phyloP scores from a whole-genome alignment of 257 asterid species.

The Ballota nigra region DNA sequence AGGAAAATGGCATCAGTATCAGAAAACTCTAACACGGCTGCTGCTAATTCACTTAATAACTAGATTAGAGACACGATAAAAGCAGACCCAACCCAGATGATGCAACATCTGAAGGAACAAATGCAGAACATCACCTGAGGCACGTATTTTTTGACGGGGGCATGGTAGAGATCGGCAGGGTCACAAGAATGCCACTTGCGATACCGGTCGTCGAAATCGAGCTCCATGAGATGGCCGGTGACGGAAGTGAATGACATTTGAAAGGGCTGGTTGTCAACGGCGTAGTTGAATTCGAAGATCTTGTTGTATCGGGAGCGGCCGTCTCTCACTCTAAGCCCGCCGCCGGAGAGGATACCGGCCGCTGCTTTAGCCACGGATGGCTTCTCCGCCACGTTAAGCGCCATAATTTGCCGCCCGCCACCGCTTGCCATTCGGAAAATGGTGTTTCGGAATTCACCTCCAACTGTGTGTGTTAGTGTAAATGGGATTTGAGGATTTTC shows the following conservation, averaged over 20 bases:
- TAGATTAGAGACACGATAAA: not conserved
- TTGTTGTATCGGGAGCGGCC: constrained; percentile 86
- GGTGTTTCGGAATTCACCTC: not conserved
- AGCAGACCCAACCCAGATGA: not conserved
- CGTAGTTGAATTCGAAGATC: constrained; percentile 80
- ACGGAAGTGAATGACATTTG: constrained; percentile 94
- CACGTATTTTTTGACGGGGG: constrained; percentile 75
- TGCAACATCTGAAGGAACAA: not conserved
- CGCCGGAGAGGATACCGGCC: constrained; percentile 70
- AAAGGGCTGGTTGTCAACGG: constrained; percentile 49
- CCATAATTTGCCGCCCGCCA: constrained; percentile 60
- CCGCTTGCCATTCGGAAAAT: constrained; percentile 43
- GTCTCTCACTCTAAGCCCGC: constrained; percentile 62
- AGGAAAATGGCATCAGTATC: not conserved
- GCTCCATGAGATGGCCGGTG: constrained; percentile 97
- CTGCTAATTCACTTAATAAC: constrained; percentile 1
- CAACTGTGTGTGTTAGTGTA: not conserved
- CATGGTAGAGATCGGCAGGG: constrained; percentile 81
- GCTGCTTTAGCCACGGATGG: constrained; percentile 97
- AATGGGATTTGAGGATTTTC: constrained; percentile 16
- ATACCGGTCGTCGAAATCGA: constrained; percentile 79
- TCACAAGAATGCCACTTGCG: constrained; percentile 97
- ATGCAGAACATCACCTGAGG: constrained; percentile 56
- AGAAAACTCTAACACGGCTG: not conserved
- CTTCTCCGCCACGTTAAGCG: constrained; percentile 97